These are phyloP conservation scores for Sporothrix variecibatus DNA, from an alignment of 2,329 filamentous ascomycete species.

Conservation along the genomic window DNA sequence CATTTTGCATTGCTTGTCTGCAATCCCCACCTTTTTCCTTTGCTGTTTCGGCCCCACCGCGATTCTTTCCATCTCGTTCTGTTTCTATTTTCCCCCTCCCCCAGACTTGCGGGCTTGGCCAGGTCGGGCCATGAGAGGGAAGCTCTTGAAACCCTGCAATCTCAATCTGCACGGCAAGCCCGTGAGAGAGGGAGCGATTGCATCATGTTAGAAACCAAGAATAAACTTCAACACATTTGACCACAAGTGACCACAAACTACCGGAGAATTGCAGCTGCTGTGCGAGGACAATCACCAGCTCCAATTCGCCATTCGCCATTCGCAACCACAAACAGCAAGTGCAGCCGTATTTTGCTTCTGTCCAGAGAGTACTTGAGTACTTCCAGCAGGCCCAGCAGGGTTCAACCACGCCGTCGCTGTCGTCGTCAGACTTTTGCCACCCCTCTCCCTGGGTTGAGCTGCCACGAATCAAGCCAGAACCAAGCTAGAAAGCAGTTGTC, in stretches of 20 bases:
- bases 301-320: not conserved
- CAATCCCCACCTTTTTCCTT: not conserved
- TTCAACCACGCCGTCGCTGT: not conserved
- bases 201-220: not conserved
- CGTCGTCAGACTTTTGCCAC: slow-evolving; percentile 9
- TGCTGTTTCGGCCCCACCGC: not conserved
- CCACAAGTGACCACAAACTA: not conserved
- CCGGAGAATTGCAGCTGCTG: slow-evolving; percentile 19
- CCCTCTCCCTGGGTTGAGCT: not conserved
- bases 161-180: not conserved
- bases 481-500: not conserved
- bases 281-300: not conserved
- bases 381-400: not conserved
- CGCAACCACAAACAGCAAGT: not conserved
- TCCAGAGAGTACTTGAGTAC: not conserved
- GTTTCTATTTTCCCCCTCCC: not conserved
- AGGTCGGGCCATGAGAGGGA: not conserved
- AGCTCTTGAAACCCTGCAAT: not conserved
- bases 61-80: not conserved
- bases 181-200: not conserved
- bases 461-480: not conserved
- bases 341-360: not conserved
- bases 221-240: not conserved
- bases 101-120: slow-evolving; percentile 7
- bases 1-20: not conserved